Conservation (phyloP, 2,329 filamentous ascomycete genomes). For the Cladophialophora yegresii region DNA sequence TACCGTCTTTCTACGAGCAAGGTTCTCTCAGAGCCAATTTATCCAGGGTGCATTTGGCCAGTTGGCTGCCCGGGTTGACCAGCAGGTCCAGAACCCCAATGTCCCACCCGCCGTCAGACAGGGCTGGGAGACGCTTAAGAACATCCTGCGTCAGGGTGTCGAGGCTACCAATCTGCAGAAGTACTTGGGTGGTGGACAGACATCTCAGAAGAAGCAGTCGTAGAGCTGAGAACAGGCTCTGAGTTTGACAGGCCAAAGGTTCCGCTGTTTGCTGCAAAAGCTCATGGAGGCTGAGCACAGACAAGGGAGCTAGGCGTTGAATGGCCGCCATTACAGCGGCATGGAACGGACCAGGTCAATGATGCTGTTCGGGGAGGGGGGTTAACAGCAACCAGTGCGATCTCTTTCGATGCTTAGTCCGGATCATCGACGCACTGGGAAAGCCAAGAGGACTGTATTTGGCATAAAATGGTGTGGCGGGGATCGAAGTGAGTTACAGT, state of each 20-base stretch:
- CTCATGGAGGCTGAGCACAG: neutral
- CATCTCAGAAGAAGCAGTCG: slow-evolving; percentile 51
- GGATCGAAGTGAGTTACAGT: neutral
- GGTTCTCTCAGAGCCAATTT: slow-evolving; percentile 86
- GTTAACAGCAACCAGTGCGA: neutral
- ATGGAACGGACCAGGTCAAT: neutral
- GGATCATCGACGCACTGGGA: neutral
- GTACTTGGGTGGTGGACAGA: slow-evolving; percentile 59
- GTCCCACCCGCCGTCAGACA: slow-evolving; percentile 77
- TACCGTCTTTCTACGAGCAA: slow-evolving; percentile 87
- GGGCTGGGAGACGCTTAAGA: slow-evolving; percentile 79
- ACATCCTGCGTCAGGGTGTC: slow-evolving; percentile 69
- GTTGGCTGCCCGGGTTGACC: slow-evolving; percentile 74
- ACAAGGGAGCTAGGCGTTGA: neutral
- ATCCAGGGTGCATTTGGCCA: slow-evolving; percentile 80
- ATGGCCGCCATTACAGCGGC: neutral
- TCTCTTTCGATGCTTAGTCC: neutral
- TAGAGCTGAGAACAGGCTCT: slow-evolving; percentile 39
- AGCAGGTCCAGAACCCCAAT: slow-evolving; percentile 79
- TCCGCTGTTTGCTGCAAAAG: neutral
- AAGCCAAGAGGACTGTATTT: neutral
- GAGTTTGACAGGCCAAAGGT: neutral
- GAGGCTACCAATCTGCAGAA: slow-evolving; percentile 75
- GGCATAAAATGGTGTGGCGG: neutral
- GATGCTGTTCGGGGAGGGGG: neutral